Conservation (phyloP, 768 basidiomycete genomes). For the Phaeotremella skinneri region DNA sequence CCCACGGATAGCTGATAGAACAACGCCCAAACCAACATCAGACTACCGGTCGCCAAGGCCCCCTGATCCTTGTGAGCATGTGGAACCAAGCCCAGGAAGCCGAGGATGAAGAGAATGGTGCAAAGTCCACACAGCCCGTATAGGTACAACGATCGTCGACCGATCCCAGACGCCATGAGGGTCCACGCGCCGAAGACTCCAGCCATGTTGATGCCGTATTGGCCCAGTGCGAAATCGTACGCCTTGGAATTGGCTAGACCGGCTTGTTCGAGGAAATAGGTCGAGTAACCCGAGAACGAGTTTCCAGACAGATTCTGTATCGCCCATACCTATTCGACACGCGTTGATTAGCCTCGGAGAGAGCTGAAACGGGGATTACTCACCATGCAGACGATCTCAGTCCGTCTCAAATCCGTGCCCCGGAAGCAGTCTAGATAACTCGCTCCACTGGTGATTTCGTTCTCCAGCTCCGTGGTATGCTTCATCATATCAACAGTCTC, state of each 20-base stretch:
- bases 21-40: slow-evolving; percentile 52
- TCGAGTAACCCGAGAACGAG: slow-evolving; percentile 41
- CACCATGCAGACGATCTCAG: slow-evolving; percentile 56
- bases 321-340: slow-evolving; percentile 34
- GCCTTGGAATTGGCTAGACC: slow-evolving; percentile 28
- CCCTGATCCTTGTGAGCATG: slow-evolving; percentile 19
- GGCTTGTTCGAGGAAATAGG: slow-evolving; percentile 44
- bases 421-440: slow-evolving; percentile 54
- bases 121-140: slow-evolving; percentile 42
- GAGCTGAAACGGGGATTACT: slow-evolving; percentile 4
- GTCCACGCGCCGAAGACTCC: slow-evolving; percentile 35
- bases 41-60: slow-evolving; percentile 44
- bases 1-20: slow-evolving; percentile 50
- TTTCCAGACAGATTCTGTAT: slow-evolving; percentile 46
- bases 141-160: slow-evolving; percentile 42
- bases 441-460: slow-evolving; percentile 44
- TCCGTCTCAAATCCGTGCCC: slow-evolving; percentile 51
- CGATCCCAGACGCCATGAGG: slow-evolving; percentile 36
- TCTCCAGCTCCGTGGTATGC: slow-evolving; percentile 53
- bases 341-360: not conserved
- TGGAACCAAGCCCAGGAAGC: slow-evolving; percentile 44
- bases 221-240: slow-evolving; percentile 40
- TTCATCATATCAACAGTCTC: slow-evolving; percentile 51
- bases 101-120: slow-evolving; percentile 39
- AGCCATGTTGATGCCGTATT: slow-evolving; percentile 42